Conservation (phyloP, 495 filamentous ascomycete species). For the Xanthoparmelia taractica region DNA sequence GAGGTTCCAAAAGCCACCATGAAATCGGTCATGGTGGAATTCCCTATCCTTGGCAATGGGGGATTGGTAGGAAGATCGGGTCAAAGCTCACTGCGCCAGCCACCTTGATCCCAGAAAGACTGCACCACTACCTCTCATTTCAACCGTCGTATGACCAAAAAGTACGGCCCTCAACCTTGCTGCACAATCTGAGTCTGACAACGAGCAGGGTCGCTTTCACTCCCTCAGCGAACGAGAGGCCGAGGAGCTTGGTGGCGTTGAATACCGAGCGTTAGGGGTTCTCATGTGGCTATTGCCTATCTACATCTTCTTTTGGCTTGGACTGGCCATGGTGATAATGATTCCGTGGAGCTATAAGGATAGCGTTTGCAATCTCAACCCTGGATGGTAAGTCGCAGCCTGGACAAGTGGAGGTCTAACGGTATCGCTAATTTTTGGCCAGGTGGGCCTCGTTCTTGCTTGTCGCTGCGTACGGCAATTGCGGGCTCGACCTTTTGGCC, state of each 20-base stretch:
- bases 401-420: neutral
- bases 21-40: constrained; percentile 4
- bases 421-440: neutral
- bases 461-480: neutral
- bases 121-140: neutral
- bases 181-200: neutral
- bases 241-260: constrained; percentile 6
- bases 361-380: neutral
- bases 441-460: constrained; percentile 4
- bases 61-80: neutral
- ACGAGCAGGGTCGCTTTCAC: neutral
- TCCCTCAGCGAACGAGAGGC: constrained; percentile 4
- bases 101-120: neutral
- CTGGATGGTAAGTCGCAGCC: neutral
- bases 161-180: neutral
- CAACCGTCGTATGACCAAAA: neutral
- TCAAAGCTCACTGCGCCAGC: neutral
- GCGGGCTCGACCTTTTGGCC: neutral
- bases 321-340: neutral
- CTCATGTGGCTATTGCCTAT: constrained; percentile 4
- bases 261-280: constrained; percentile 5
- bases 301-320: neutral
- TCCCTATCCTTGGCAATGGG: constrained; percentile 3
- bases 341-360: constrained; percentile 1
- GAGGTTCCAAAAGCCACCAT: neutral